Percentiles rank a stretch among this genome's conserved stretches.
Evolutionary conservation across 108 stramenopile species (phyloP).

Genomic region (Asterionellopsis glacialis): DNA sequence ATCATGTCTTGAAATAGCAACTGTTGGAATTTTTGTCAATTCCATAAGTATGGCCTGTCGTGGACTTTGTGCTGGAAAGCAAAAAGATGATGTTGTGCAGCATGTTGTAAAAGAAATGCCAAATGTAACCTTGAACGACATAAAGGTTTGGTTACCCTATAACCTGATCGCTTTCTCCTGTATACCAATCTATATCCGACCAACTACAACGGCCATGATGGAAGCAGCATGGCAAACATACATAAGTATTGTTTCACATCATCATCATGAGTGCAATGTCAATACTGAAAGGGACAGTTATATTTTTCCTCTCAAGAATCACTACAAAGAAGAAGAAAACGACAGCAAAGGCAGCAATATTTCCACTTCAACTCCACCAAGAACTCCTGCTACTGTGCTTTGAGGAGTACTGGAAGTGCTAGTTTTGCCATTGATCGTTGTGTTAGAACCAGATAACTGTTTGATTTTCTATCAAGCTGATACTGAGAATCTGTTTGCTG

Average conservation of each 20-base stretch:
- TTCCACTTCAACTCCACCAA: no score
- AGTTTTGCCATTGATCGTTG: no score
- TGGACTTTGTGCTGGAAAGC: slow-evolving; percentile 21
- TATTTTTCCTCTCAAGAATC: no score
- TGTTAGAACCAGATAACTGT: no score
- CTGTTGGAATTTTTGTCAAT: slow-evolving; percentile 56
- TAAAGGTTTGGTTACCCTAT: slow-evolving; percentile 49
- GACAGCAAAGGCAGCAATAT: no score
- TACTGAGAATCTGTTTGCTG: no score
- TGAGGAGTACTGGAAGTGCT: no score
- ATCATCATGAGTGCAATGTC: slow-evolving; percentile 8
- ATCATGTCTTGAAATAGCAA: slow-evolving; percentile 39
- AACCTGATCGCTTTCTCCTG: slow-evolving; percentile 45
- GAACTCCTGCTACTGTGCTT: no score
- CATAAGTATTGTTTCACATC: slow-evolving; percentile 42
- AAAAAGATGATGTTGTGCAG: slow-evolving; percentile 14
- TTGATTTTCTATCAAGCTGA: no score
- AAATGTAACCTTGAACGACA: slow-evolving; percentile 45
- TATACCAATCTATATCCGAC: slow-evolving; percentile 38
- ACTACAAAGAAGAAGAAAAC: no score
- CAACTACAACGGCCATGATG: slow-evolving; percentile 42
- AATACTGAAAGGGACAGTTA: no score
- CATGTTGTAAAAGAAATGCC: slow-evolving; percentile 44
- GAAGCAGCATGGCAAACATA: slow-evolving; percentile 59
- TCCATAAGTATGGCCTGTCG: slow-evolving; percentile 39